Evolutionary conservation across 2,329 filamentous ascomycete genomes (phyloP).

Genomic region (Meredithiella fracta): DNA sequence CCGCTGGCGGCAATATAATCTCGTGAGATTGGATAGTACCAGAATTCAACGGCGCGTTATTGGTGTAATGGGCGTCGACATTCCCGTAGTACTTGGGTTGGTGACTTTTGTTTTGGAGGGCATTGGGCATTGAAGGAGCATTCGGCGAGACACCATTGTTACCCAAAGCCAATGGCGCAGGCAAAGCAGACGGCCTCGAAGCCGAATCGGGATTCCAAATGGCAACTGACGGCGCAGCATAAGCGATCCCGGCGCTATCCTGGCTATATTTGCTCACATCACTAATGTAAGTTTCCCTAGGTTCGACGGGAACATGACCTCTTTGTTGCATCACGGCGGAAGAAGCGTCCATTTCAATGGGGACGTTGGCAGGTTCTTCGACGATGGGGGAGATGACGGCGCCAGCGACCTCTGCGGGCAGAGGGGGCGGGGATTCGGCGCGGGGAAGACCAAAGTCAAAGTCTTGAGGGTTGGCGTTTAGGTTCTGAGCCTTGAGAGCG

Average conservation of each 20-base stretch:
- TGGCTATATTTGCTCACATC: conserved; percentile 58
- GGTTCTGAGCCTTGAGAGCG: conserved; percentile 12
- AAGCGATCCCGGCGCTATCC: conserved; percentile 25
- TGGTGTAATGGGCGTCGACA: conserved; percentile 70
- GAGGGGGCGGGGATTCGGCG: conserved; percentile 47
- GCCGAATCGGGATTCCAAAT: conserved; percentile 17
- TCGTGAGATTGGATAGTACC: not conserved
- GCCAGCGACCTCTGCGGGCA: conserved; percentile 30
- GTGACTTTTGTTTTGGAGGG: conserved; percentile 12
- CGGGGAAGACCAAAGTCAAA: conserved; percentile 28
- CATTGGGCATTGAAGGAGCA: not conserved
- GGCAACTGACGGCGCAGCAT: not conserved
- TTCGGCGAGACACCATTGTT: not conserved
- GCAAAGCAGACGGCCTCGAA: conserved; percentile 23
- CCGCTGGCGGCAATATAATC: conserved; percentile 19
- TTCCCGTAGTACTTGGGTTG: conserved; percentile 69
- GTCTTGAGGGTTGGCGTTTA: conserved; percentile 4
- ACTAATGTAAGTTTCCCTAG: conserved; percentile 33
- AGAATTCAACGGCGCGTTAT: conserved; percentile 16
- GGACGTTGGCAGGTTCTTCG: not conserved
- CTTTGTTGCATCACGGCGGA: conserved; percentile 26
- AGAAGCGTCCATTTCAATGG: conserved; percentile 61
- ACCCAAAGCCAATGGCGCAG: conserved; percentile 24
- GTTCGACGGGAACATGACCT: conserved; percentile 3
- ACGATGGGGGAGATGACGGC: conserved; percentile 34